phyloP scores from a whole-genome alignment of 2,329 filamentous ascomycete genomes.

The Zalaria sp. region DNA sequence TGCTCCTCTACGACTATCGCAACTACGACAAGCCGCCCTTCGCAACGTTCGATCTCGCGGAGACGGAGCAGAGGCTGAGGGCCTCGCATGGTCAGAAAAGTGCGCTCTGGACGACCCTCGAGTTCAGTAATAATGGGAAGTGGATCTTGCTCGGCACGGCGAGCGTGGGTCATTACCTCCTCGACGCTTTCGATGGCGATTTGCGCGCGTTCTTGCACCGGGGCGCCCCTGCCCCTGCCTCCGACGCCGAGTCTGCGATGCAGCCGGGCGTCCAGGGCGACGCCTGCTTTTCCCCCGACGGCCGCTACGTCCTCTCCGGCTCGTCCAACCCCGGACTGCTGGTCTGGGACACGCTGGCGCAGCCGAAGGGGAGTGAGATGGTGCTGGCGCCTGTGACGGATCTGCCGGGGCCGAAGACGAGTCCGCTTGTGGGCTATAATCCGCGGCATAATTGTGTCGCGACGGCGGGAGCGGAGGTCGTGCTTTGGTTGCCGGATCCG shows the following conservation, averaged over 20 bases:
- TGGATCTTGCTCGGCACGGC: conserved; percentile 71
- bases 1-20: conserved; percentile 84
- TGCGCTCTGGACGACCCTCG: conserved; percentile 71
- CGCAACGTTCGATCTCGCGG: conserved; percentile 65
- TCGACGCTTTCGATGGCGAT: conserved; percentile 83
- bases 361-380: conserved; percentile 40
- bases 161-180: conserved; percentile 70
- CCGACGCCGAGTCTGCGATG: no score
- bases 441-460: conserved; percentile 85
- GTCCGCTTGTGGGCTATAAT: conserved; percentile 72
- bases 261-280: conserved; percentile 44
- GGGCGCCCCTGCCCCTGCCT: conserved; percentile 9
- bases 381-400: conserved; percentile 49
- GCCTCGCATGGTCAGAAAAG: conserved; percentile 35
- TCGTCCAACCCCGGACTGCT: conserved; percentile 55
- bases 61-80: conserved; percentile 42
- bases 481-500: conserved; percentile 33
- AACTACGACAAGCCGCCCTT: conserved; percentile 92
- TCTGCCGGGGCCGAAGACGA: conserved; percentile 49
- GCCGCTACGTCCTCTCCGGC: conserved; percentile 77
- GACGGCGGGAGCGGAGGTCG: conserved; percentile 68
- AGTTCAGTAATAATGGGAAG: conserved; percentile 95
- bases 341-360: conserved; percentile 67
- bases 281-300: conserved; percentile 80
- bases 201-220: conserved; percentile 30